Evolutionary conservation across 345 rosid species (phyloP), one percentile per base, ranked within the genome.

Genomic region (Erysimum cheiranthoides): DNA sequence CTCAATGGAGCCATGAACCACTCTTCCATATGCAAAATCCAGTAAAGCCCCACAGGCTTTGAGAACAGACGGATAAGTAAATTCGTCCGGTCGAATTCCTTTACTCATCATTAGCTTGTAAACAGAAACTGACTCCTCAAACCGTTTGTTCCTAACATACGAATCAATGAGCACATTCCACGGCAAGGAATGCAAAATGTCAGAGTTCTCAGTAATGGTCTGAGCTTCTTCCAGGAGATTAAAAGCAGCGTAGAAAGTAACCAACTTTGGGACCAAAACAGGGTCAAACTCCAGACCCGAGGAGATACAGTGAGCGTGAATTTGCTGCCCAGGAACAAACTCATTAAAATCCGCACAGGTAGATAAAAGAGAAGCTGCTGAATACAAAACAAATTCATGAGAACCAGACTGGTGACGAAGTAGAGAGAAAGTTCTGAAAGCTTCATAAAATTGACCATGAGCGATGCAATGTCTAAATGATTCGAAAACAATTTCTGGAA

Each of bases 51-150:
- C 89, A 69, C 96, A 92, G 8, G 97, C 92, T 72, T 88, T 92
- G 51, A 90, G 86, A 78, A 90, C 84, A 5, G 96, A 87, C 1
- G 96, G 93, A 65, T 87, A 92, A 46, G 93, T 92, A 67, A 83
- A 92, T 30, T 73, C 82, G 84, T 92, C 92, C 0, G 89, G 89
- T 75, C 34, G 76, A 52, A 88, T 56, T 40, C 92, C 89, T 70
- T 50, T 83, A 52, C 71, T 51, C 60, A 78, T 47, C 97, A 92
- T 88, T 60, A 76, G 67, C 65, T 74, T 86, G 78, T 82, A 92
- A 36, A 73, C 74, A 56, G 71, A 66, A 28, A 90, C 79, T 4
- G 88, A 85, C 78, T 85, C 89, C 10, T 21, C 69, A 56, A 58
- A 85, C 39, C 71, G 43, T 38, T 80, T 89, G 62, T 82, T 82